A percentile compares a stretch with the other conserved stretches of the same genome.
phyloP scores from a whole-genome alignment of 2,329 filamentous ascomycete species.

The Trichophyton verrucosum region DNA sequence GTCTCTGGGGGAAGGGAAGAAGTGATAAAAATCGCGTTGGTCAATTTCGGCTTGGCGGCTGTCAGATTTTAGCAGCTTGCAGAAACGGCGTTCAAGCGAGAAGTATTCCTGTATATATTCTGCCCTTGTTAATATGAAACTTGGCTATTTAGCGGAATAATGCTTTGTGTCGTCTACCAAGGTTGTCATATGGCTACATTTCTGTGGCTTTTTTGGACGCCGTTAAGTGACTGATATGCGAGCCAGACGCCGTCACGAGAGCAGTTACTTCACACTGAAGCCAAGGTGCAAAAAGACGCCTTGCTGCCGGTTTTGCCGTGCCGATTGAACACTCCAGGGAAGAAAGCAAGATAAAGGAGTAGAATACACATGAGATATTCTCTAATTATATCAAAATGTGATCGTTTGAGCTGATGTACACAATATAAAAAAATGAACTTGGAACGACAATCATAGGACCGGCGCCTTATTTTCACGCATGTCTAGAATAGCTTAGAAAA shows the following conservation, averaged over 20 bases:
- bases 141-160: background rate
- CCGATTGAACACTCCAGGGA: background rate
- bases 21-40: background rate
- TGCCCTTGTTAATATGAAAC: background rate
- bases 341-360: background rate
- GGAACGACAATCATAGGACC: constrained; percentile 16
- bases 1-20: background rate
- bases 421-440: constrained; percentile 25
- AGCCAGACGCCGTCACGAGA: background rate
- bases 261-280: background rate
- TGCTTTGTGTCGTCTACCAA: background rate
- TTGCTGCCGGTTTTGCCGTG: background rate
- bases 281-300: background rate
- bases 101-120: background rate
- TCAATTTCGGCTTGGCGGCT: background rate
- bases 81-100: background rate
- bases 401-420: constrained; percentile 29
- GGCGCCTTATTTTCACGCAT: background rate
- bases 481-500: background rate
- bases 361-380: background rate
- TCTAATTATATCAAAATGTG: constrained; percentile 5
- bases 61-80: background rate
- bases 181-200: too few species aligned
- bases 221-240: background rate
- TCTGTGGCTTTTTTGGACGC: background rate